phyloP scores from a whole-genome alignment of 805 yeast genomes.

The Pichia cabralensis region DNA sequence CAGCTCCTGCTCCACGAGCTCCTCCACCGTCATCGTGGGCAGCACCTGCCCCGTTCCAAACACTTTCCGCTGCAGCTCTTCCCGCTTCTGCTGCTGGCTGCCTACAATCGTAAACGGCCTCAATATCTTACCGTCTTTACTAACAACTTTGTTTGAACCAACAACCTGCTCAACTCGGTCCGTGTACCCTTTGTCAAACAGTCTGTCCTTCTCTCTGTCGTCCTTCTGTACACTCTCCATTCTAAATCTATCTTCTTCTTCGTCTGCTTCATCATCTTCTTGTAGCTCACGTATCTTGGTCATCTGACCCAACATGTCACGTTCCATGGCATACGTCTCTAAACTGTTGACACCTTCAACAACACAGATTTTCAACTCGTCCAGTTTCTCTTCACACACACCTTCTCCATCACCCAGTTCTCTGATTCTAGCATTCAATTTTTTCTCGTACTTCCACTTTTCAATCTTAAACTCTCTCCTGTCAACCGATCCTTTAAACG shows the following conservation, averaged over 20 bases:
- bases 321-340: constrained; percentile 48
- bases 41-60: constrained; percentile 86
- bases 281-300: constrained; percentile 63
- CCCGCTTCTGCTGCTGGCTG: constrained; percentile 36
- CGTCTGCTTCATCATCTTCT: constrained; percentile 23
- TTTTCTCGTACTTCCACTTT: constrained; percentile 51
- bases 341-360: constrained; percentile 1
- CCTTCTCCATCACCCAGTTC: constrained; percentile 28
- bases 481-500: constrained; percentile 28
- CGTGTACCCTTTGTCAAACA: constrained; percentile 44
- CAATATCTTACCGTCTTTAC: constrained; percentile 67
- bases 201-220: constrained; percentile 9
- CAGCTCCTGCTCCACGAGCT: constrained; percentile 76
- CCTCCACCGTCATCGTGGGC: constrained; percentile 94
- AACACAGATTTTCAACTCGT: too few species aligned
- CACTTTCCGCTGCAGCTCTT: constrained; percentile 52
- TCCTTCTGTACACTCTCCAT: constrained; percentile 9
- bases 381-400: constrained; percentile 1
- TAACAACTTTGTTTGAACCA: constrained; percentile 35
- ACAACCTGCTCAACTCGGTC: constrained; percentile 42
- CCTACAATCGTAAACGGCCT: constrained; percentile 77
- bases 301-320: constrained; percentile 49
- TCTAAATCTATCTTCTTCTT: constrained; percentile 11
- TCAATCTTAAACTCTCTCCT: constrained; percentile 67
- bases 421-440: constrained; percentile 35